Base-by-base conservation (phyloP, 1,284 basidiomycete genomes). In the Rhizopogon parksii region DNA sequence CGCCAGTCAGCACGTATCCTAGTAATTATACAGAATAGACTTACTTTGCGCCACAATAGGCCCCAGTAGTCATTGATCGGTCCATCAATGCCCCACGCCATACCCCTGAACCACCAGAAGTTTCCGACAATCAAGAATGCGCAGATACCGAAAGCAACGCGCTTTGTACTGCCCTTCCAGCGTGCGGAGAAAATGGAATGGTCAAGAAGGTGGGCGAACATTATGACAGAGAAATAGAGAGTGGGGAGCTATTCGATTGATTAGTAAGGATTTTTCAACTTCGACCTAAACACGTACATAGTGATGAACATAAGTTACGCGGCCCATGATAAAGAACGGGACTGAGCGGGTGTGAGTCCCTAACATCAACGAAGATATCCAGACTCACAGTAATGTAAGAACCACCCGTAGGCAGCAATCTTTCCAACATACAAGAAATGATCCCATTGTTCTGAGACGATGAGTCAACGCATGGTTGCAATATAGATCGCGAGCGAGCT, bases 311-410 rank as follows among this genome's bases (percentile, higher is more conserved):
- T 94, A 94, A 37, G 91, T 94, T 1, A 93, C 90, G 59, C 94
- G 87, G 27, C 91, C 93, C 94, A 97, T 96, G 70, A 96, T 83
- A 59, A 98, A 73, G 82, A 96, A 98, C 0, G 95, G 95, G 21
- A 87, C 91, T 94, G 59, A 21, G 8, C 51, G 52, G 49, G 11
- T 54, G 40, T 38, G 38, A 57, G 36, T 36, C 36, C 17, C 15
- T 52, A 12, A 14, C 30, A 19, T 19, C 8, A 42, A 40, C 15
- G 5, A 32, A 19, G 15, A 47, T 34, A 12, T 57, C 9, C 35
- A 38, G 4, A 74, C 84, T 64, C 57, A 93, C 91, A 62, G 61
- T 83, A 98, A 71, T 99, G 95, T 62, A 99, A 77, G 30, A 79
- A 72, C 95, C 95, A 99, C 6, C 96, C 96, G 51, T 89, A 78